Evolutionary conservation across 208 protist genomes (phyloP).

Genomic region (Crithidia thermophila): DNA sequence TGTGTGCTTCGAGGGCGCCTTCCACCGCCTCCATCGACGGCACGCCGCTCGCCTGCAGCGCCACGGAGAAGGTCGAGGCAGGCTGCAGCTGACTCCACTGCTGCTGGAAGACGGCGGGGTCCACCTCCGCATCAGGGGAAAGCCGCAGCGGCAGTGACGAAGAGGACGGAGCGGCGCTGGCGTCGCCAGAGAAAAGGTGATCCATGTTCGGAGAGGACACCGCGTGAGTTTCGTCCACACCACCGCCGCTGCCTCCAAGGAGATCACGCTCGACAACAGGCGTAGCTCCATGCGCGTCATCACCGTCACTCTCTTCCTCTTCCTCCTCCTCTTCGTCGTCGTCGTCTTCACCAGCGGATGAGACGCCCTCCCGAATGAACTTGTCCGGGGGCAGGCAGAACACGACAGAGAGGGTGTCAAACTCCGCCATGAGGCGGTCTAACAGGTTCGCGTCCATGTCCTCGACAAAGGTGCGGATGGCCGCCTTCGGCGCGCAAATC

Average conservation of each 20-base stretch:
- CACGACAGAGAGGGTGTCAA: constrained; percentile 89
- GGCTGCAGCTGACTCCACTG: constrained; percentile 27
- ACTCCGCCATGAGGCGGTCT: constrained; percentile 90
- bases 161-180: neutral
- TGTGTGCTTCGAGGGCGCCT: constrained; percentile 37
- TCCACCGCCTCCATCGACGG: constrained; percentile 33
- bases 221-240: too few relatives aligned
- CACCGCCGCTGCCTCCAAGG: neutral
- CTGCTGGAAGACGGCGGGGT: constrained; percentile 46
- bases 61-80: constrained; percentile 15
- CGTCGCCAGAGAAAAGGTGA: neutral
- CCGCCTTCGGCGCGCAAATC: constrained; percentile 49
- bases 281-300: neutral
- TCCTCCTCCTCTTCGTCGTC: constrained; percentile 24
- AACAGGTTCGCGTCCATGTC: constrained; percentile 60
- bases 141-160: constrained; percentile 24
- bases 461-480: constrained; percentile 64
- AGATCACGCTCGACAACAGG: neutral
- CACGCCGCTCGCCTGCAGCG: constrained; percentile 20
- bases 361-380: constrained; percentile 13
- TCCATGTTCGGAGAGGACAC: neutral
- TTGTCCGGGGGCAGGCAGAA: constrained; percentile 63
- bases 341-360: constrained; percentile 6
- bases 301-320: constrained; percentile 3
- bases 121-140: constrained; percentile 42